phyloP scores from a whole-genome alignment of 2,329 filamentous ascomycete genomes.

The Fusarium camptoceras region DNA sequence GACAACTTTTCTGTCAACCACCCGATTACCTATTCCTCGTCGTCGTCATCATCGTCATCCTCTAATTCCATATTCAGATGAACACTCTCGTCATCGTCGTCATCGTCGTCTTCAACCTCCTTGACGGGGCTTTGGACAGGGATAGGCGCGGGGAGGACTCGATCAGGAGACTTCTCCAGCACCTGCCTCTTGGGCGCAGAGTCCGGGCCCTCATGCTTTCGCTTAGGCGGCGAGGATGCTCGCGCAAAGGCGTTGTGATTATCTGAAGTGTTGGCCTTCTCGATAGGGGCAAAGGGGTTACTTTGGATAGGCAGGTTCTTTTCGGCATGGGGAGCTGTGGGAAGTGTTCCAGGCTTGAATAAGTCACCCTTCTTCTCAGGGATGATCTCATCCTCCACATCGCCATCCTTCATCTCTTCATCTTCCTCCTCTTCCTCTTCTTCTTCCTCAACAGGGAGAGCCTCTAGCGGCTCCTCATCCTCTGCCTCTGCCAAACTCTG shows the following conservation, averaged over 20 bases:
- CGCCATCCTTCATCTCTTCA: constrained; percentile 53
- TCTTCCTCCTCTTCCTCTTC: constrained; percentile 55
- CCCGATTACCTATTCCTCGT: constrained; percentile 35
- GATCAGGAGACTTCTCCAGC: constrained; percentile 49
- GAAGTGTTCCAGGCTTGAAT: constrained; percentile 38
- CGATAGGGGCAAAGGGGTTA: constrained; percentile 53
- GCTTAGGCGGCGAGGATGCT: constrained; percentile 51
- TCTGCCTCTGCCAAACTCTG: constrained; percentile 41
- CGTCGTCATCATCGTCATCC: constrained; percentile 60
- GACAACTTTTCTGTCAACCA: neutral
- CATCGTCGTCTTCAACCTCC: constrained; percentile 51
- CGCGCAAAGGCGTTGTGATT: constrained; percentile 25
- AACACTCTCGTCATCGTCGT: constrained; percentile 66
- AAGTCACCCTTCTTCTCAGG: constrained; percentile 34
- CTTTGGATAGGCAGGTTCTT: constrained; percentile 47
- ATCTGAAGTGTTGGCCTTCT: constrained; percentile 30
- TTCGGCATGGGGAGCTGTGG: constrained; percentile 36
- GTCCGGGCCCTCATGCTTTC: constrained; percentile 55
- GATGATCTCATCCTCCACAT: constrained; percentile 50
- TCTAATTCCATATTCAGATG: constrained; percentile 71
- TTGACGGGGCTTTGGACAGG: constrained; percentile 36
- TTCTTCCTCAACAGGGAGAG: constrained; percentile 44
- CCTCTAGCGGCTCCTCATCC: constrained; percentile 38
- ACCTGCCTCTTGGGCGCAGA: constrained; percentile 56
- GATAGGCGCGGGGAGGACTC: constrained; percentile 18